Conservation (phyloP, 1,139 yeast genomes). For the Magnusiomyces suaveolens region DNA sequence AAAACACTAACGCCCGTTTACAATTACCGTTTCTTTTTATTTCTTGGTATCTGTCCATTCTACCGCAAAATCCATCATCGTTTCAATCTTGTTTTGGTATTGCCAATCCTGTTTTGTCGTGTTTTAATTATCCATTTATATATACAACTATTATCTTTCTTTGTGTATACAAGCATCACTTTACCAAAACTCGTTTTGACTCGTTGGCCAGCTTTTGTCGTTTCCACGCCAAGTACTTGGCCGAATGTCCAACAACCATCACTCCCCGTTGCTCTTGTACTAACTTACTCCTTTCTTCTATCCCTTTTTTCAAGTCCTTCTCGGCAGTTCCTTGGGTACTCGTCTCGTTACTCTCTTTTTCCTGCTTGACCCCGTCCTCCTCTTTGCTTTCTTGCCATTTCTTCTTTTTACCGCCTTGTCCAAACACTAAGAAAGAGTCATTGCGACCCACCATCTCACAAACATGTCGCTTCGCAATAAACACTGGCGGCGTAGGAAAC, state of each 20-base stretch:
- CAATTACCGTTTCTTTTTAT: no score
- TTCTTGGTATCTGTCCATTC: no score
- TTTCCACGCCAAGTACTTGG: conserved; percentile 65
- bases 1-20: no score
- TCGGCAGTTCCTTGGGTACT: no score
- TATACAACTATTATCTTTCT: background rate
- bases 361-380: no score
- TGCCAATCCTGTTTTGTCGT: no score
- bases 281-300: no score
- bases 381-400: background rate
- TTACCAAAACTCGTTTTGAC: background rate
- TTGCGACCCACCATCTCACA: conserved; percentile 21
- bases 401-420: background rate
- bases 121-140: background rate
- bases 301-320: background rate
- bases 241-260: conserved; percentile 51
- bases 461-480: conserved; percentile 43
- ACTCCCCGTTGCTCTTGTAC: conserved; percentile 20
- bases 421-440: no score
- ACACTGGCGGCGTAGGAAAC: conserved; percentile 73
- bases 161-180: background rate
- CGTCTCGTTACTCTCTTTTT: no score
- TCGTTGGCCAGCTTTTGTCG: conserved; percentile 8
- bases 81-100: no score
- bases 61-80: no score